These are phyloP conservation scores for Barnettozyma sucrosica DNA, from an alignment of 805 yeast genomes.

Conservation along the genomic window DNA sequence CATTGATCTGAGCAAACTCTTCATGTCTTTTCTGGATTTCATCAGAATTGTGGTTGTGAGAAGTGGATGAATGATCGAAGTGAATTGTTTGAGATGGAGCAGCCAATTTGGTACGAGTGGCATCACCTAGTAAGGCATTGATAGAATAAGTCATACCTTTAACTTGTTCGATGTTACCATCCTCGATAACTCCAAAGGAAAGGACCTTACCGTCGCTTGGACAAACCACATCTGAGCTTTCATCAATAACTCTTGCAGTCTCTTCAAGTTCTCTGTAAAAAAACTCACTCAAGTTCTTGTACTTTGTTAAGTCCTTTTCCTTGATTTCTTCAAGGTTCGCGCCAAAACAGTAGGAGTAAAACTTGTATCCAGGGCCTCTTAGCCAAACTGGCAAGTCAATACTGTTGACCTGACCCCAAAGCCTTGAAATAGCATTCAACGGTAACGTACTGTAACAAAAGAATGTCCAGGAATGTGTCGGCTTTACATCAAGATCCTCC, in stretches of 20 bases:
- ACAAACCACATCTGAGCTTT: slow-evolving; percentile 61
- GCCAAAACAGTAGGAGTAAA: slow-evolving; percentile 78
- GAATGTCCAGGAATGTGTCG: slow-evolving; percentile 79
- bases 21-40: slow-evolving; percentile 47
- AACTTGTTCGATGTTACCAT: slow-evolving; percentile 92
- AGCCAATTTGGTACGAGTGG: slow-evolving; percentile 36
- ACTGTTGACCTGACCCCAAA: slow-evolving; percentile 91
- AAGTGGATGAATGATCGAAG: slow-evolving; percentile 32
- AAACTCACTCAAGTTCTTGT: slow-evolving; percentile 80
- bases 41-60: slow-evolving; percentile 27
- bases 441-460: slow-evolving; percentile 89
- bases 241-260: slow-evolving; percentile 70
- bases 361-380: slow-evolving; percentile 71
- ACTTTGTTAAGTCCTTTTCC: slow-evolving; percentile 70
- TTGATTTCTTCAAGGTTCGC: slow-evolving; percentile 86
- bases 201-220: slow-evolving; percentile 93
- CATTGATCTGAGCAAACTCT: slow-evolving; percentile 74
- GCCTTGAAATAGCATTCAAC: slow-evolving; percentile 79
- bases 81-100: slow-evolving; percentile 49
- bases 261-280: slow-evolving; percentile 79
- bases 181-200: slow-evolving; percentile 72
- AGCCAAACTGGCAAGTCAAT: slow-evolving; percentile 83
- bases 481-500: slow-evolving; percentile 36
- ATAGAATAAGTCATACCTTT: slow-evolving; percentile 93
- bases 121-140: slow-evolving; percentile 77